A percentile compares a stretch with the other conserved stretches of the same genome.
Conservation (phyloP, 2,329 filamentous ascomycete genomes). For the Aspergillus tubingensis region DNA sequence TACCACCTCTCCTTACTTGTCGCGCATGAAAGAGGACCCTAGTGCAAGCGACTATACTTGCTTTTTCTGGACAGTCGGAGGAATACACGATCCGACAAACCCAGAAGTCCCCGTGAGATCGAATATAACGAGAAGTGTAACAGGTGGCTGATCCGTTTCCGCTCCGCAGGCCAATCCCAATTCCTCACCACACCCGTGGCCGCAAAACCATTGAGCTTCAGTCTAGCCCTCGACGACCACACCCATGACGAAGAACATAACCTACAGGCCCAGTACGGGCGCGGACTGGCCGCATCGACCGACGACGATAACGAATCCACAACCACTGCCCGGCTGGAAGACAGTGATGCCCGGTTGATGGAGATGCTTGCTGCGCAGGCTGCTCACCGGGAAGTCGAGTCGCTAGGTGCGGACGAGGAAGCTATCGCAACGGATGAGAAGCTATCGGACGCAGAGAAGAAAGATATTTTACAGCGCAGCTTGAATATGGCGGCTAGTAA, state of each 20-base stretch:
- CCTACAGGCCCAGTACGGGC: slow-evolving; percentile 36
- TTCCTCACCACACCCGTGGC: slow-evolving; percentile 85
- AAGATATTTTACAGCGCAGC: slow-evolving; percentile 76
- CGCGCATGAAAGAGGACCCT: not conserved
- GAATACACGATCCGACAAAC: not conserved
- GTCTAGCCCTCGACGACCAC: slow-evolving; percentile 78
- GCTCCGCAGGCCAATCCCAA: slow-evolving; percentile 78
- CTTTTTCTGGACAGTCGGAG: not conserved
- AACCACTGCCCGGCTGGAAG: slow-evolving; percentile 60
- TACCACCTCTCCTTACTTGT: slow-evolving; percentile 27
- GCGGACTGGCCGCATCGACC: slow-evolving; percentile 22
- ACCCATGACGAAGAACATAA: slow-evolving; percentile 65
- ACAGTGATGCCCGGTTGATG: slow-evolving; percentile 85
- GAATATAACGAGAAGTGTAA: not conserved
- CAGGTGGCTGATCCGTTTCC: slow-evolving; percentile 6
- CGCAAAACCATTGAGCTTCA: slow-evolving; percentile 82
- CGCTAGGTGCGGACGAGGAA: slow-evolving; percentile 75
- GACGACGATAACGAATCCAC: slow-evolving; percentile 30
- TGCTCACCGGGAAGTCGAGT: slow-evolving; percentile 71
- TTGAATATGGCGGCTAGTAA: slow-evolving; percentile 96
- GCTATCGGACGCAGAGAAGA: slow-evolving; percentile 75
- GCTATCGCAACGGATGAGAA: slow-evolving; percentile 73
- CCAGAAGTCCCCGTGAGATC: not conserved
- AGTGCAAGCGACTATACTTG: not conserved
- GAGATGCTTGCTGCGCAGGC: slow-evolving; percentile 95